Evolutionary conservation across 2,329 filamentous ascomycete genomes (phyloP).

Genomic region (Neonectria neomacrospora): DNA sequence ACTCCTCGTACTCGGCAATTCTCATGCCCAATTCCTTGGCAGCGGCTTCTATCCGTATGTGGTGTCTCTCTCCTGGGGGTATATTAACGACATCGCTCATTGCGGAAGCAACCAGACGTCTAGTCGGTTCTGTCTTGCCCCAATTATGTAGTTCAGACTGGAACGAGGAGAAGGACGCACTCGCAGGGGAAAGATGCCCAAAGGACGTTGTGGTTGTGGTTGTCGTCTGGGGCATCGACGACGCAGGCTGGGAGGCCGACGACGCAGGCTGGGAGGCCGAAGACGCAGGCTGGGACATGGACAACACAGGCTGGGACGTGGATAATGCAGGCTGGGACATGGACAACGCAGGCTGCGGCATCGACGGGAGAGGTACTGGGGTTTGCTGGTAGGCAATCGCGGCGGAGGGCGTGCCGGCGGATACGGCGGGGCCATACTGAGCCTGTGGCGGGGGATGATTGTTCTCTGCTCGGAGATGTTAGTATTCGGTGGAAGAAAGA

Average conservation of each 20-base stretch:
- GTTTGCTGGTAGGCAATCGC: conserved; percentile 10
- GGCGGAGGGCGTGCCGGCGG: neutral
- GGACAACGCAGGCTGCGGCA: neutral
- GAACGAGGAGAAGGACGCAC: conserved; percentile 14
- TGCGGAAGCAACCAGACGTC: conserved; percentile 49
- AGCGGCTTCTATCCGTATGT: conserved; percentile 64
- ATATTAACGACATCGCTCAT: conserved; percentile 58
- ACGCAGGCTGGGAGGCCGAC: neutral
- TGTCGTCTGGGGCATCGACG: neutral
- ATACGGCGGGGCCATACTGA: conserved; percentile 14
- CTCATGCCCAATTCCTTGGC: conserved; percentile 66
- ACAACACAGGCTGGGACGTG: neutral
- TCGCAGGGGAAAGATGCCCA: conserved; percentile 28
- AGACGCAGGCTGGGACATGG: neutral
- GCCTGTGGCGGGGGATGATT: conserved; percentile 37
- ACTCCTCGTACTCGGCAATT: conserved; percentile 63
- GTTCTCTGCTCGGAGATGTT: conserved; percentile 29
- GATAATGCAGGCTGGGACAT: neutral
- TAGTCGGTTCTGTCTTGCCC: conserved; percentile 36
- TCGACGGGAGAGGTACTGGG: conserved; percentile 9
- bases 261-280: conserved; percentile 2
- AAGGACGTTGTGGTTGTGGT: neutral
- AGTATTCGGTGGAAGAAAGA: conserved; percentile 3
- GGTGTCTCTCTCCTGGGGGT: conserved; percentile 57
- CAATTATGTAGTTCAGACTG: conserved; percentile 53